Evolutionary conservation across 2,329 filamentous ascomycete species (phyloP), one percentile per base, ranked within the genome.

Genomic region (Ophiostoma sp.): DNA sequence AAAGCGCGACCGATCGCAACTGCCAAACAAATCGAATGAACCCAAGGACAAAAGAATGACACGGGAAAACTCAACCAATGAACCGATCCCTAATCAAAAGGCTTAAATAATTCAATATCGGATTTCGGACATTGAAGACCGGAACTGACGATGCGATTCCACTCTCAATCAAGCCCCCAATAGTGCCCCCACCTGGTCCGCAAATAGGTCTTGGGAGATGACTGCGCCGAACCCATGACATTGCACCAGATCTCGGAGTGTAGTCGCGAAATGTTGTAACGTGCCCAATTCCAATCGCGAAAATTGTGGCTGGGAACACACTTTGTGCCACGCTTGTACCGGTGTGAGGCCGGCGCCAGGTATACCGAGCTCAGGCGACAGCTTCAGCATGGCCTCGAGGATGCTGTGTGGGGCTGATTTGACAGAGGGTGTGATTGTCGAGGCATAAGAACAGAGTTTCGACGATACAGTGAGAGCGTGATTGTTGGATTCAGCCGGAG

Each of bases 221-320:
- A 74, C 69, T 1, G 74, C 74, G 1, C 72, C 74, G 6, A 73
- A 73, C 0, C 74, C 74, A 28, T 75, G 63, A 36, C 74, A 75
- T n/a, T 66, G 42, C 1, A 72, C 74, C 1, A 59, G 19, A 6
- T 57, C 72, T 1, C 74, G 69, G 36, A 73, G 63, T n/a, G 42
- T 22, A 2, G 36, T 22, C 17, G 71, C 74, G 31, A 75, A 45
- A 3, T 45, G 33, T 36, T 69, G 42, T 8, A 75, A 25, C 7
- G 31, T 55, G 19, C 45, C n/a, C n/a, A 72, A 11, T 4, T 63
- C 63, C 19, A 69, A 36, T 5, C 22, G 17, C 5, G 45, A 42
- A 63, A 73, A 73, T 36, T 66, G 55, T 48, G 74, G 74, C 36
- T 73, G 71, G 15, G 69, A 22, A 9, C 63, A 45, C 22, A 75